These are phyloP conservation scores for Microsporum ferrugineum DNA, from an alignment of 2,329 filamentous ascomycete genomes.

Conservation along the genomic window DNA sequence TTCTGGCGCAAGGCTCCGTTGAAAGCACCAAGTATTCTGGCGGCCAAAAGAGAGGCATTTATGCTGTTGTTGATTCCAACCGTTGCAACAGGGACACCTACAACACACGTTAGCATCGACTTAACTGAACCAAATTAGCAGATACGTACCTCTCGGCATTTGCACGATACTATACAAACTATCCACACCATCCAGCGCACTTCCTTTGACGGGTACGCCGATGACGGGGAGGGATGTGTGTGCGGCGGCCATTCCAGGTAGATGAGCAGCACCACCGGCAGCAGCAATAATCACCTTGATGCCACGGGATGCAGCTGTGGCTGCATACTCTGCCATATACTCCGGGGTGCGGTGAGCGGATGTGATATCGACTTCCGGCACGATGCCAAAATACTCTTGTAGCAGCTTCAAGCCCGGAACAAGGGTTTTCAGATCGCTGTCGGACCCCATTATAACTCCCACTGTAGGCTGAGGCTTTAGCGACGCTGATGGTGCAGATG, in stretches of 20 bases:
- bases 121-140: slow-evolving; percentile 1
- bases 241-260: slow-evolving; percentile 64
- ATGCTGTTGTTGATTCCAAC: slow-evolving; percentile 72
- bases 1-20: slow-evolving; percentile 32
- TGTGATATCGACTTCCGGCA: slow-evolving; percentile 37
- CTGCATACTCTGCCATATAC: slow-evolving; percentile 57
- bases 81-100: slow-evolving; percentile 60
- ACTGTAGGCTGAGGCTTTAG: slow-evolving; percentile 27
- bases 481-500: slow-evolving; percentile 17
- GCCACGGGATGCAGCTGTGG: slow-evolving; percentile 50
- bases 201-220: slow-evolving; percentile 65
- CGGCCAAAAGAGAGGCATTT: slow-evolving; percentile 62
- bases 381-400: slow-evolving; percentile 33
- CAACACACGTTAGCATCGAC: slow-evolving; percentile 19
- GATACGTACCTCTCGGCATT: slow-evolving; percentile 51
- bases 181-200: slow-evolving; percentile 59
- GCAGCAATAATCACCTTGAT: slow-evolving; percentile 66
- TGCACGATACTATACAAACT: slow-evolving; percentile 63
- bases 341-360: slow-evolving; percentile 57
- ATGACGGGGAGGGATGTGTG: slow-evolving; percentile 64
- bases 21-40: slow-evolving; percentile 52
- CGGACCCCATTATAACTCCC: slow-evolving; percentile 40
- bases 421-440: slow-evolving; percentile 36
- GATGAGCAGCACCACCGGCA: slow-evolving; percentile 60
- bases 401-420: slow-evolving; percentile 36